Percentiles rank a stretch among this genome's conserved stretches.
Conservation (phyloP, 139 green algal genomes). For the Chlorella sp. region DNA sequence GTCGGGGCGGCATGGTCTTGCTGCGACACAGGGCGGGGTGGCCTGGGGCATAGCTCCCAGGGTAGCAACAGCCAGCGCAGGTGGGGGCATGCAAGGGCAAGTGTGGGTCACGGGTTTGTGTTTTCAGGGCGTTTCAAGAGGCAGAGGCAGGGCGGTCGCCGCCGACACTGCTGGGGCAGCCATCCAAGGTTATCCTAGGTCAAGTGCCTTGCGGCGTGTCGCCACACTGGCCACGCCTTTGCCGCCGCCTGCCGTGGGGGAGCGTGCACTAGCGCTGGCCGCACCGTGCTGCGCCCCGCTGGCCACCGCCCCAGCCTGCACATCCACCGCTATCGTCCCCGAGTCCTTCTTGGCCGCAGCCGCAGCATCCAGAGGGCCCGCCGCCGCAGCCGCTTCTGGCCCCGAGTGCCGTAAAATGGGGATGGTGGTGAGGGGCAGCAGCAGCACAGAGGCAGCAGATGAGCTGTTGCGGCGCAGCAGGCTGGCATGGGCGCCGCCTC, state of each 20-base stretch:
- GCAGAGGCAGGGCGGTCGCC: too few species aligned
- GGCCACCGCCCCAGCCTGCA: slow-evolving; percentile 3
- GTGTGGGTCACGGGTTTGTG: too few species aligned
- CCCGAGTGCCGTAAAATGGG: neutral
- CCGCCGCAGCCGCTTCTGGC: neutral
- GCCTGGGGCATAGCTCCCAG: too few species aligned
- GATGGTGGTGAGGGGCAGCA: neutral
- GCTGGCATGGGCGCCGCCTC: neutral
- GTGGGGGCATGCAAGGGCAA: too few species aligned
- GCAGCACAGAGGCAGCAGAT: neutral
- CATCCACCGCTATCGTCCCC: neutral
- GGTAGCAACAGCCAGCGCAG: too few species aligned
- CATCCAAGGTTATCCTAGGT: neutral
- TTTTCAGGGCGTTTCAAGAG: too few species aligned
- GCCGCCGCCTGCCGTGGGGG: neutral
- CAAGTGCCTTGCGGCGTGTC: neutral
- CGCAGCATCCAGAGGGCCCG: neutral
- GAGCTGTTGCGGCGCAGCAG: neutral
- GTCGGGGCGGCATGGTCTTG: too few species aligned
- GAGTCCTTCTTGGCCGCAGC: neutral
- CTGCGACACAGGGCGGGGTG: too few species aligned
- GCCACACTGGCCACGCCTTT: neutral
- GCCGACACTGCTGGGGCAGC: neutral
- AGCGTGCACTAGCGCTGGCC: neutral
- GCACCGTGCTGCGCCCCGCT: neutral